These are phyloP conservation scores for Psilocybe cyanescens DNA, from an alignment of 768 basidiomycete species.

Conservation along the genomic window DNA sequence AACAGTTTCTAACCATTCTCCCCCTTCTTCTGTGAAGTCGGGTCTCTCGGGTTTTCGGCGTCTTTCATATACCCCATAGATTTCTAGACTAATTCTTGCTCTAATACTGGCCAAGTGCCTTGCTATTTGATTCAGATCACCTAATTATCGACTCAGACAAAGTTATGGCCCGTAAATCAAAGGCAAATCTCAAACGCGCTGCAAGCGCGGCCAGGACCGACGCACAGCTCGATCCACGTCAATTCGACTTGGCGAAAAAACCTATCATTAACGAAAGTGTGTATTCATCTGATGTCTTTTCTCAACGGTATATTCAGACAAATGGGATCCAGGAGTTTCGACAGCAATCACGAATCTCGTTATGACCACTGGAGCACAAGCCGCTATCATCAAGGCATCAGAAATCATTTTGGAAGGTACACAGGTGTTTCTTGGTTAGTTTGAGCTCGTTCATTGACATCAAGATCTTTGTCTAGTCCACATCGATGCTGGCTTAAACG, in stretches of 20 bases:
- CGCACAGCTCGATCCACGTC: not conserved
- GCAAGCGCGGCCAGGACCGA: not conserved
- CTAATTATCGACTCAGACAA: not conserved
- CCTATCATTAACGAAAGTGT: not conserved
- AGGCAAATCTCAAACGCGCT: not conserved
- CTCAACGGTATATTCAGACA: not conserved
- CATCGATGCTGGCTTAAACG: not conserved
- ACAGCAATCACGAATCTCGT: not conserved
- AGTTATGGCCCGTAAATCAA: not conserved
- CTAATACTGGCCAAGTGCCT: not conserved
- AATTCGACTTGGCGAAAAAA: not conserved
- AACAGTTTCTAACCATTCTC: not conserved
- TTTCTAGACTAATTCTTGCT: not conserved
- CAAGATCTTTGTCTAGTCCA: not conserved
- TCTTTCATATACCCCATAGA: not conserved
- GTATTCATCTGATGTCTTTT: not conserved
- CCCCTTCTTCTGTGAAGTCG: constrained; percentile 10
- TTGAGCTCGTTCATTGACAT: not conserved
- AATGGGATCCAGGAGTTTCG: not conserved
- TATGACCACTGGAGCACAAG: not conserved
- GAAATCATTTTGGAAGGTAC: not conserved
- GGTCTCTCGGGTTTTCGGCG: not conserved
- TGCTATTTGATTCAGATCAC: not conserved
- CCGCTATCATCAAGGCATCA: not conserved
- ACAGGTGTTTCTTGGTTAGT: not conserved